Percentiles rank a stretch among this genome's conserved stretches.
Evolutionary conservation across 352 stramenopile genomes (phyloP).

Genomic region (Globisporangium irregulare): DNA sequence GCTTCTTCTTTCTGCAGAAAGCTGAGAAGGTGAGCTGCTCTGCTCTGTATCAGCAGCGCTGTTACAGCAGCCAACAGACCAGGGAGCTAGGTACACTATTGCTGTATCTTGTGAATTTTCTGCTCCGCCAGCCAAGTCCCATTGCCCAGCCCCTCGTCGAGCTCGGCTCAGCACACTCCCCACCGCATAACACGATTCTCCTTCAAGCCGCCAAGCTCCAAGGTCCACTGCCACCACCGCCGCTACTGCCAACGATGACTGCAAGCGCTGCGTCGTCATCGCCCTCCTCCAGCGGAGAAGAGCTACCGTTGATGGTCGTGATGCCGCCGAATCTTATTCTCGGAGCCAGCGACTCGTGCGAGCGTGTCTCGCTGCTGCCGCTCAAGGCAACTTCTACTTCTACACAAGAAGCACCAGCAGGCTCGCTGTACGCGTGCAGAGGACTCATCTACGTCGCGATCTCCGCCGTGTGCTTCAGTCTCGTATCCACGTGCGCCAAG

Average conservation of each 20-base stretch:
- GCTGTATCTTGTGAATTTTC: not conserved
- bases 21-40: not conserved
- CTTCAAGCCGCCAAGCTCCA: not conserved
- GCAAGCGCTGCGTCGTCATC: not conserved
- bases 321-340: not conserved
- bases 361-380: not conserved
- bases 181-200: not conserved
- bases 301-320: not conserved
- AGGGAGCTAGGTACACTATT: not conserved
- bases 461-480: conserved; percentile 77
- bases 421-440: conserved; percentile 4
- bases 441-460: conserved; percentile 41
- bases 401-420: not conserved
- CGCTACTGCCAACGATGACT: not conserved
- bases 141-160: not conserved
- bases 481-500: conserved; percentile 82
- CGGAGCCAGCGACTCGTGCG: not conserved
- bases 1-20: not conserved
- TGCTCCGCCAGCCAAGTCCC: not conserved
- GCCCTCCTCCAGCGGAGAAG: not conserved
- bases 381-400: not conserved
- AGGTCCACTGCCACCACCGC: not conserved
- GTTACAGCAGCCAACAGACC: not conserved
- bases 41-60: not conserved
- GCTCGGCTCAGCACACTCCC: not conserved